phyloP scores from a whole-genome alignment of 345 rosid genomes.

The Eucalyptus paniculata region DNA sequence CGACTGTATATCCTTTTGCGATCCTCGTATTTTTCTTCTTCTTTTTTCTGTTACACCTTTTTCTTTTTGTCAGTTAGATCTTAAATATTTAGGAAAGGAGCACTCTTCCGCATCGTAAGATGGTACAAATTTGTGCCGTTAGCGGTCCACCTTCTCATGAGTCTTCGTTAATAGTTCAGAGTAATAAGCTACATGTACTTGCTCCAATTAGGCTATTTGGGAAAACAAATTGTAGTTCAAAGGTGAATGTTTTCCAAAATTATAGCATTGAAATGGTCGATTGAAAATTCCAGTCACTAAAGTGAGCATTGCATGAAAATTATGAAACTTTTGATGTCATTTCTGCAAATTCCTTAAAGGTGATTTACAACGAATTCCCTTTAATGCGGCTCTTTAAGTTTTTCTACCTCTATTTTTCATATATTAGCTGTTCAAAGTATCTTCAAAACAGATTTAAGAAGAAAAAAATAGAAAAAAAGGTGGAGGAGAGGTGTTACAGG shows the following conservation, averaged over 20 bases:
- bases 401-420: neutral
- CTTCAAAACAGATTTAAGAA: neutral
- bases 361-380: neutral
- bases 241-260: neutral
- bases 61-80: too few species aligned
- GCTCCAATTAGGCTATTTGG: neutral
- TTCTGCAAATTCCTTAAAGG: neutral
- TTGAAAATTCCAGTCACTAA: neutral
- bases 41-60: neutral
- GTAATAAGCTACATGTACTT: neutral
- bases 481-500: rapidly evolving
- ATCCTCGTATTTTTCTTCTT: neutral
- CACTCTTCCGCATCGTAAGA: neutral
- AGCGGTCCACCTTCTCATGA: neutral
- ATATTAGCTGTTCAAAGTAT: too few species aligned
- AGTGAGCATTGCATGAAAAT: rapidly evolving
- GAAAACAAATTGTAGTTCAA: neutral
- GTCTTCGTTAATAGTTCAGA: neutral
- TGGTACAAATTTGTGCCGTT: neutral
- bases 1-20: neutral
- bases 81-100: too few species aligned
- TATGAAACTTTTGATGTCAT: neutral
- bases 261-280: neutral
- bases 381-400: neutral
- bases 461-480: neutral